These are phyloP conservation scores for Aspergillus aculeatus DNA, from an alignment of 2,329 filamentous ascomycete genomes.

Conservation along the genomic window DNA sequence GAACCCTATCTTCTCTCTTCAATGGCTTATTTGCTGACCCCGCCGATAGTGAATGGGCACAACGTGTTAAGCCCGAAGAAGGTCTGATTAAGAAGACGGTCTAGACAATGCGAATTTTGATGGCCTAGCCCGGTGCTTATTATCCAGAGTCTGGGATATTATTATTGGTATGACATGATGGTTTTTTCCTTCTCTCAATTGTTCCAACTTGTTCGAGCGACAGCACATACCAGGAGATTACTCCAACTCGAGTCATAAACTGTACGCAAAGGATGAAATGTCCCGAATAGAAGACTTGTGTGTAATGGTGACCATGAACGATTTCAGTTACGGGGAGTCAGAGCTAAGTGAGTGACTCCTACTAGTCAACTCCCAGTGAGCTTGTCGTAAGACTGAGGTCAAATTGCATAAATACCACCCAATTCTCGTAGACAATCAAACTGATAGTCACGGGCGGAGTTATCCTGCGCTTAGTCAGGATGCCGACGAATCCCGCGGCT, in stretches of 20 bases:
- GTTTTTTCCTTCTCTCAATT: conserved; percentile 4
- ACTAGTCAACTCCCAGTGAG: background rate
- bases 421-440: background rate
- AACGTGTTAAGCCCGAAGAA: conserved; percentile 47
- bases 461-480: conserved; percentile 19
- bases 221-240: conserved; percentile 2
- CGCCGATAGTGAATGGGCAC: conserved; percentile 49
- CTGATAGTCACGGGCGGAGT: background rate
- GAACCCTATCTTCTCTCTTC: background rate
- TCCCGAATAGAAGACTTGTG: background rate
- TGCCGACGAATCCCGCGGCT: conserved; percentile 14
- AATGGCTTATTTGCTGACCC: conserved; percentile 7
- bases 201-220: conserved; percentile 7
- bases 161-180: conserved; percentile 12
- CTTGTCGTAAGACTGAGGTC: background rate
- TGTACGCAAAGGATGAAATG: background rate
- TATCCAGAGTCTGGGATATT: background rate
- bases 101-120: conserved; percentile 7
- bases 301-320: background rate
- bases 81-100: conserved; percentile 45
- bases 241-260: background rate
- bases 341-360: background rate
- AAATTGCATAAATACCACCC: background rate
- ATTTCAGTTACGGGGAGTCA: background rate
- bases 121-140: background rate